Evolutionary conservation across 2,329 filamentous ascomycete genomes (phyloP), one percentile per base, ranked within the genome.

Genomic region (Aspergillus terreus): DNA sequence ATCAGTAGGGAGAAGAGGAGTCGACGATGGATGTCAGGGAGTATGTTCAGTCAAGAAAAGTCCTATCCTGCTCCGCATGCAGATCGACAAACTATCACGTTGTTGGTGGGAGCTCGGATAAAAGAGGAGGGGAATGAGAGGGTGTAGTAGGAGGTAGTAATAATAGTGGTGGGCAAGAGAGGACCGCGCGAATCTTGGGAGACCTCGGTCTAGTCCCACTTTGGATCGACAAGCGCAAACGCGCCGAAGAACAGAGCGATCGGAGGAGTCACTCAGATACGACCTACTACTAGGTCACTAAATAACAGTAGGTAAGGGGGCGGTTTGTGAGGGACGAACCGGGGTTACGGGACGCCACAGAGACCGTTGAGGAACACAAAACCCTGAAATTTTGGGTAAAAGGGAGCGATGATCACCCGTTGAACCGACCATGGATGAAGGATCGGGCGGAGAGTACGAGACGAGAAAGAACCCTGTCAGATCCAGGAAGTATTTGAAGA

Each of bases 131-230:
- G 35, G 14, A 38, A 17, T n/a, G 15, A n/a, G 14, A 38, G 35
- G 35, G 27, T 11, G 27, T 30, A 38, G 15, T 38, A 38, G 19
- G 12, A 19, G 19, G 25, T 42, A 44, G 17, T 30, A 43, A n/a
- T 17, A 42, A n/a, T 17, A 42, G 44, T 33, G 27, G 41, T 21
- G 36, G 44, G 35, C n/a, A 43, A 35, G 48, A 45, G 32, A 36
- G 48, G 27, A 48, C 23, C 38, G 46, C 27, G 46, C 30, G 43
- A 32, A 27, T 15, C 43, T n/a, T 19, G 48, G 38, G 48, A 38
- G 45, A 46, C 49, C 49, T 51, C 49, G 49, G 49, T 50, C 49
- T 43, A 50, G 48, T 53, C 51, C 51, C 51, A 43, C 44, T 48
- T 43, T 27, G 27, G 47, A 53, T 50, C 44, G 43, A 50, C 47